Base-by-base conservation (phyloP, 139 green algal genomes). In the Parachlorella kessleri region DNA sequence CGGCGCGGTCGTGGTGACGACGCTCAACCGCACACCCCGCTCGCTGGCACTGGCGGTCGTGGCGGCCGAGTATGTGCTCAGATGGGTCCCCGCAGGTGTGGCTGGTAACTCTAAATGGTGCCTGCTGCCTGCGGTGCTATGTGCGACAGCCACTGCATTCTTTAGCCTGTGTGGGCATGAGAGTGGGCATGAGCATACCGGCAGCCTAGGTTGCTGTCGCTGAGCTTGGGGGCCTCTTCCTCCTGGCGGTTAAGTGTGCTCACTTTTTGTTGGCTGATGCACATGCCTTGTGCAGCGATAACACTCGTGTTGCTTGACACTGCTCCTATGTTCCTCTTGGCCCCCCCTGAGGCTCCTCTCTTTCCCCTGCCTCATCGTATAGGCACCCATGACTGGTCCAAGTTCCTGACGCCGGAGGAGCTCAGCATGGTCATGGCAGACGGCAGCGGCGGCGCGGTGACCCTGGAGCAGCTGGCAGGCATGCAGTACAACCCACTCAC, bases 401-500 rank as follows among this genome's bases (percentile, higher is more conserved):
- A 90, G 66, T 98, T 99, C 78, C 79, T 98, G n/a, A 97, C 94
- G 8, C 96, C 96, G n/a, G 76, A 91, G 76, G 93, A 97, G 87
- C 77, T 97, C 69, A 70, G 74, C 3, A 69, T 91, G 71, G 86
- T 92, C 84, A 83, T 85, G n/a, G 66, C 74, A 54, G 70, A 66
- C 28, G 73, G 65, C 48, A 55, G 24, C 2, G 71, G 75, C 48
- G 41, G 9, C 23, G 77, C 32, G 36, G 55, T 91, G 30, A 48
- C 40, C 48, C 38, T 91, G 55, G 55, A 84, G 36, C 59, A 82
- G 79, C 55, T 90, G 42, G 84, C 91, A 0, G 93, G 93, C 38
- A 96, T 96, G 84, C 32, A 66, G 55, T 84, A 88, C 64, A 77
- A 90, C 66, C 88, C 88, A 9, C 28, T 87, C 9, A 83, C 35